A percentile compares a stretch with the other conserved stretches of the same genome.
phyloP scores from a whole-genome alignment of 1,284 basidiomycete species.

The Sutorius eximius region DNA sequence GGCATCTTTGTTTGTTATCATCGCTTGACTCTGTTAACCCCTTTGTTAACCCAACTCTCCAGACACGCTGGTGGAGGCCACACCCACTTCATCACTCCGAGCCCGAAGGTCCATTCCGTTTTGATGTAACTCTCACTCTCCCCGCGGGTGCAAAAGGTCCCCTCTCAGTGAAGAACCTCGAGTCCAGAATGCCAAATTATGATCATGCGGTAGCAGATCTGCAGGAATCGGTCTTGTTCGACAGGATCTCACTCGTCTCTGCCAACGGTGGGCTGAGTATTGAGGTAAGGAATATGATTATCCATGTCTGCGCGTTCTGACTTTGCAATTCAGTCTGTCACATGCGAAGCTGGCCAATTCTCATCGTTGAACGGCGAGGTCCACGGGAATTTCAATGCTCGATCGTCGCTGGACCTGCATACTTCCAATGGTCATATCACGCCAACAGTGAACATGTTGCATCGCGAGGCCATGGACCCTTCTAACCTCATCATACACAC shows the following conservation, averaged over 20 bases:
- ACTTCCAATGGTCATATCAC: slow-evolving; percentile 42
- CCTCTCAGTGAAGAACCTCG: slow-evolving; percentile 33
- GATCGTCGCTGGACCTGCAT: slow-evolving; percentile 37
- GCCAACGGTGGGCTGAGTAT: slow-evolving; percentile 31
- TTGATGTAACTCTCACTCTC: too few species aligned
- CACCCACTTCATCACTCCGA: too few species aligned
- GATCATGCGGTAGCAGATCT: slow-evolving; percentile 35
- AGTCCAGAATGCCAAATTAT: slow-evolving; percentile 37
- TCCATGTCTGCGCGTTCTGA: not conserved
- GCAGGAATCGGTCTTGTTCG: slow-evolving; percentile 34
- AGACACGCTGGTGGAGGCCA: too few species aligned
- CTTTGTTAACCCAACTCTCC: too few species aligned
- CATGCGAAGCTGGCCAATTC: slow-evolving; percentile 32
- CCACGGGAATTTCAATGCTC: slow-evolving; percentile 42
- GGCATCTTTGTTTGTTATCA: too few species aligned
- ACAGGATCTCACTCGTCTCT: slow-evolving; percentile 32
- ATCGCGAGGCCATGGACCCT: slow-evolving; percentile 25
- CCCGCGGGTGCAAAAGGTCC: too few species aligned
- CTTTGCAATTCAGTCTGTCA: slow-evolving; percentile 35
- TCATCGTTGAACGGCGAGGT: slow-evolving; percentile 38
- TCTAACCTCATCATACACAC: slow-evolving; percentile 34
- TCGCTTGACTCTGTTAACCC: too few species aligned
- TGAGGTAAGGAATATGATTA: slow-evolving; percentile 24
- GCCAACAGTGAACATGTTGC: slow-evolving; percentile 36
- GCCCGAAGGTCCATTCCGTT: too few species aligned